These are phyloP conservation scores for Primulina huaijiensis DNA, from an alignment of 257 asterid genomes.

Conservation along the genomic window DNA sequence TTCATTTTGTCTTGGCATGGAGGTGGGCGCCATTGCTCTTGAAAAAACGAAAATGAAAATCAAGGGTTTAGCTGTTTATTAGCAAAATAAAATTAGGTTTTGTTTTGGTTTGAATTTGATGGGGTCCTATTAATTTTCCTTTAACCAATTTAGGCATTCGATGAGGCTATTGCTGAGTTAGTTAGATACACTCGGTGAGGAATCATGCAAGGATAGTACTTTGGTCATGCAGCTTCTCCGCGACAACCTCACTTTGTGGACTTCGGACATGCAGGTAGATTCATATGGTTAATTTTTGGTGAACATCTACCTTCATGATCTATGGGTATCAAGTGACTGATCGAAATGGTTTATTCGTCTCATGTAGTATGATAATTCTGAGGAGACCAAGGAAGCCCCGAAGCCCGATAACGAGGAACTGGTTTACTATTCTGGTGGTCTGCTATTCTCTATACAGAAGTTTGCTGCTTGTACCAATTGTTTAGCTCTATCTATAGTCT, in stretches of 20 bases:
- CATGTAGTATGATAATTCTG: background rate
- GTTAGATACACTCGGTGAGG: slow-evolving; percentile 14
- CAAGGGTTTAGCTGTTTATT: too few species aligned
- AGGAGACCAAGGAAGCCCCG: background rate
- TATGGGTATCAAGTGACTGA: background rate
- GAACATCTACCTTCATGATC: background rate
- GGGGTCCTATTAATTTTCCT: background rate
- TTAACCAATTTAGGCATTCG: background rate
- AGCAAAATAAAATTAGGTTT: too few species aligned
- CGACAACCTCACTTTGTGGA: slow-evolving; percentile 16
- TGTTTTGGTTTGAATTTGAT: too few species aligned
- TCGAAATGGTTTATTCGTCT: background rate
- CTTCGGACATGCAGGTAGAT: slow-evolving; percentile 13
- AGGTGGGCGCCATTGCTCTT: too few species aligned
- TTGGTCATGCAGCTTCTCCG: slow-evolving; percentile 9
- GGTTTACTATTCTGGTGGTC: background rate
- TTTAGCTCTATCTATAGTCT: background rate
- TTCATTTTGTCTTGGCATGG: too few species aligned
- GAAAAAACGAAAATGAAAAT: too few species aligned
- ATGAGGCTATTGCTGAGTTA: slow-evolving; percentile 13
- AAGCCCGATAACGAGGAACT: background rate
- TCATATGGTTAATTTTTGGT: background rate
- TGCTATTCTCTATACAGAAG: background rate
- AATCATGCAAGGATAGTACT: slow-evolving; percentile 10
- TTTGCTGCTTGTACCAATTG: background rate